phyloP scores from a whole-genome alignment of 169 alveolate species.

The Cyclospora cayetanensis region DNA sequence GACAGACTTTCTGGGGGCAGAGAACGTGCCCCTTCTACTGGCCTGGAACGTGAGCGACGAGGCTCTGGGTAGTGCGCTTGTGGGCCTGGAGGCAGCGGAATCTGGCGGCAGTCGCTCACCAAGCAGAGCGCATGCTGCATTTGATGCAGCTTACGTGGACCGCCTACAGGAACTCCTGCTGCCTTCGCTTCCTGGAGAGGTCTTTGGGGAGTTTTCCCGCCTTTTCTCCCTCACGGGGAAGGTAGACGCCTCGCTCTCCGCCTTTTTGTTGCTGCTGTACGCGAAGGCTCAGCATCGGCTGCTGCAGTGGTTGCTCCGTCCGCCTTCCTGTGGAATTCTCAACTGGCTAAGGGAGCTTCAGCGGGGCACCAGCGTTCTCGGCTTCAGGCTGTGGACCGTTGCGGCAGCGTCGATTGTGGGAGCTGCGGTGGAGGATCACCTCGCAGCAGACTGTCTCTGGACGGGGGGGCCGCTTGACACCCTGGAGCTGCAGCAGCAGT shows the following conservation, averaged over 20 bases:
- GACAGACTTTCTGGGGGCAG: not conserved
- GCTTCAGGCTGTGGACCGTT: not conserved
- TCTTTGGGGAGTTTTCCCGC: conserved; percentile 43
- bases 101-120: not conserved
- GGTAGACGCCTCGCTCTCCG: not conserved
- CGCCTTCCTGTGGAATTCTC: not conserved
- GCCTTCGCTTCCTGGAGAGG: conserved; percentile 37
- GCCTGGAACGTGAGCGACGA: not conserved
- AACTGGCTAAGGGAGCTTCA: not conserved
- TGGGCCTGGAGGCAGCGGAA: conserved; percentile 25
- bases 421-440: conserved; percentile 15
- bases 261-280: conserved; percentile 9
- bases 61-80: not conserved
- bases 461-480: not conserved
- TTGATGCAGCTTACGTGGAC: conserved; percentile 46
- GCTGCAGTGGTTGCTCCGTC: conserved; percentile 54
- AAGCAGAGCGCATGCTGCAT: not conserved
- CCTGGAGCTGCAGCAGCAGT: conserved; percentile 17
- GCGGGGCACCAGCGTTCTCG: not conserved
- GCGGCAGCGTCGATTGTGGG: conserved; percentile 24
- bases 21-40: not conserved
- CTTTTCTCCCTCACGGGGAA: conserved; percentile 15
- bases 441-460: conserved; percentile 45
- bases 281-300: conserved; percentile 14
- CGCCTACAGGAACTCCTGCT: conserved; percentile 27